phyloP scores from a whole-genome alignment of 345 rosid species.

The Camelina sativa region DNA sequence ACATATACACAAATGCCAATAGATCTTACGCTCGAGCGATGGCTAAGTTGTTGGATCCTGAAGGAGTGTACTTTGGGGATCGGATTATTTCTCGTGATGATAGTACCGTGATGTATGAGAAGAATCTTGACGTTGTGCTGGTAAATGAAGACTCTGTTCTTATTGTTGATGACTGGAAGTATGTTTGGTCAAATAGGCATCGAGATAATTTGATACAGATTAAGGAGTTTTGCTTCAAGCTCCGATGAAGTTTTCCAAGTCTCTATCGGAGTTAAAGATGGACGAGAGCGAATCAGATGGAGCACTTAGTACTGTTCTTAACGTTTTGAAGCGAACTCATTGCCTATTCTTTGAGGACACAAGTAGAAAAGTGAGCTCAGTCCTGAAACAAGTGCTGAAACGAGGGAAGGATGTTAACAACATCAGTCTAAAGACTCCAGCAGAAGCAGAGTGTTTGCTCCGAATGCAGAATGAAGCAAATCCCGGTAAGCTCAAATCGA shows the following conservation, averaged over 20 bases:
- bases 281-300: background rate
- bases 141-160: background rate
- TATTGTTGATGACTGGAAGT: background rate
- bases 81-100: conserved; percentile 14
- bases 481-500: no score
- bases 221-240: background rate
- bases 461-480: no score
- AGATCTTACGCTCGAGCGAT: background rate
- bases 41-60: conserved; percentile 8
- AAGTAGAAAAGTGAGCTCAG: background rate
- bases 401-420: no score
- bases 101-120: background rate
- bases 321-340: background rate
- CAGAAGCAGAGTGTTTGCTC: no score
- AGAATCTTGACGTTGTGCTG: background rate
- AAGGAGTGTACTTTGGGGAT: background rate
- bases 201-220: background rate
- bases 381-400: background rate
- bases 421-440: no score
- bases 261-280: background rate
- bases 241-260: background rate
- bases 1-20: background rate
- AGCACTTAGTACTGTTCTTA: background rate
- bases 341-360: background rate
- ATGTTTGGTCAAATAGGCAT: background rate